Evolutionary conservation across 2,329 filamentous ascomycete genomes (phyloP), one percentile per base, ranked within the genome.

Genomic region (Aureobasidium sp.): DNA sequence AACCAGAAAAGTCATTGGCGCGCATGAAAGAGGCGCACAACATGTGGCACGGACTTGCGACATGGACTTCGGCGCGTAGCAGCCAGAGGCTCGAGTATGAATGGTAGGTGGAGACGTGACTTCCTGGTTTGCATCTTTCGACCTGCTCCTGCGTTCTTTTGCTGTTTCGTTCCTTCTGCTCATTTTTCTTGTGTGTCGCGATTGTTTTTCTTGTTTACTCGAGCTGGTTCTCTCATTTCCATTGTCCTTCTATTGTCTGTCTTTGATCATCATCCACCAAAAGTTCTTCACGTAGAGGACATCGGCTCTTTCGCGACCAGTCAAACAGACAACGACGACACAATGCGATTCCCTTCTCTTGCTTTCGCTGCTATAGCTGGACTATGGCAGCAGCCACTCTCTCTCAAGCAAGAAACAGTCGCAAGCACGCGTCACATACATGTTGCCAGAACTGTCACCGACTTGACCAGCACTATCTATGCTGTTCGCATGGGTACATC

Each of bases 371-470:
- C 57, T 12, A 35, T 52, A 52, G 57, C 57, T 24, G 57, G 57
- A n/a, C 57, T 60, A 52, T 60, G 57, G 57, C 57, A 60, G 47
- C 47, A 60, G 24, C 47, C 57, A 31, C 57, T 60, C 57, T 7
- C n/a, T 60, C 11, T 47, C 8, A 27, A 50, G 9, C 35, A 59
- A 39, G 33, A 52, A 22, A 49, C 33, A n/a, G 33, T 49, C 11
- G 47, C 54, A 12, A 59, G 45, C 45, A 59, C 56, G 1, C 42
- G 33, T 24, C 45, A 49, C 31, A n/a, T 49, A 4, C 56, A 59
- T 6, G n/a, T 59, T 31, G 40, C 56, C 11, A 59, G 29, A 33
- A 49, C 45, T 5, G 15, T 42, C 11, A 31, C 33, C 14, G n/a
- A 59, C 17, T 24, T 24, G 6, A 19, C 31, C 11, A 40, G 42